These are phyloP conservation scores for Phyllosticta capitalensis DNA, from an alignment of 2,329 filamentous ascomycete species.

Conservation along the genomic window DNA sequence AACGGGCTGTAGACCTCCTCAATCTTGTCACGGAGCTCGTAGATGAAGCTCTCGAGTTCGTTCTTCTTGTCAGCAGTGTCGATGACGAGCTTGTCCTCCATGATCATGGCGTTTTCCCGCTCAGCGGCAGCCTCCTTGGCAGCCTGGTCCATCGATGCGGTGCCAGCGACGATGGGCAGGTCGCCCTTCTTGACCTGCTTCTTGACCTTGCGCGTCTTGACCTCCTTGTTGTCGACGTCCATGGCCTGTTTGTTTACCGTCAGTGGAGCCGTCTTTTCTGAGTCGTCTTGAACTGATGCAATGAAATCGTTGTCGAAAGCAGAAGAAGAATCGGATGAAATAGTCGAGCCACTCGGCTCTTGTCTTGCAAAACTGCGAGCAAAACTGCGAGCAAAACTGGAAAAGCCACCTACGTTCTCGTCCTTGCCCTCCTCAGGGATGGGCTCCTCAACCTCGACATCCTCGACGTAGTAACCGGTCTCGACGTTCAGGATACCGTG, in stretches of 20 bases:
- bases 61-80: slow-evolving; percentile 99
- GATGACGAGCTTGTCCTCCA: slow-evolving; percentile 96
- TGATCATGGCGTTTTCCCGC: slow-evolving; percentile 82
- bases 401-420: slow-evolving; percentile 33
- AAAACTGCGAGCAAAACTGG: background rate
- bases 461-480: slow-evolving; percentile 95
- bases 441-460: slow-evolving; percentile 93
- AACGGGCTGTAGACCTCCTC: slow-evolving; percentile 86
- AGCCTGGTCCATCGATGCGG: slow-evolving; percentile 63
- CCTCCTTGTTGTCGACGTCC: slow-evolving; percentile 41
- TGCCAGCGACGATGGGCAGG: slow-evolving; percentile 75
- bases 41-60: slow-evolving; percentile 95
- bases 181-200: slow-evolving; percentile 98
- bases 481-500: slow-evolving; percentile 95
- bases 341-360: background rate
- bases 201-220: slow-evolving; percentile 92
- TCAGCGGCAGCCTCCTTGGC: slow-evolving; percentile 62
- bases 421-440: slow-evolving; percentile 56
- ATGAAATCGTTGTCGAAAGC: background rate
- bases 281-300: background rate
- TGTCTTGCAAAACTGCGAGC: no score
- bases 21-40: slow-evolving; percentile 91
- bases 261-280: background rate
- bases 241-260: slow-evolving; percentile 22
- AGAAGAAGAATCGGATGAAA: background rate